Evolutionary conservation across 164 flowering plant genomes (phyloP).

Genomic region (Dillenia turbinata): DNA sequence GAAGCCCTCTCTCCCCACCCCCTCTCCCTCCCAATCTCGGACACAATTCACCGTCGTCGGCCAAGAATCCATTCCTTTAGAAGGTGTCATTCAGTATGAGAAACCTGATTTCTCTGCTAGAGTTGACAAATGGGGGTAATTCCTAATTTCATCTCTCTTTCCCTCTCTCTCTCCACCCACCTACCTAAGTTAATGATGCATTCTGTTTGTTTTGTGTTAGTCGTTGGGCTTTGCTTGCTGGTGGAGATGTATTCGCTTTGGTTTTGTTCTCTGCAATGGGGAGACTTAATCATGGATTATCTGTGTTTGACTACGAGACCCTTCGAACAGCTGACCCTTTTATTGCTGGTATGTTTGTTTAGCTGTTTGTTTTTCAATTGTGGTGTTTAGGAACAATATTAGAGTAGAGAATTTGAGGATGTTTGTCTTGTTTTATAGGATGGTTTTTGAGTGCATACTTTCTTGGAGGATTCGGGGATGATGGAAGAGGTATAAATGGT

Average conservation of each 20-base stretch:
- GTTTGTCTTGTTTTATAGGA: constrained; percentile 36
- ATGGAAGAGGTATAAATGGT: constrained; percentile 85
- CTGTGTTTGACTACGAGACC: constrained; percentile 63
- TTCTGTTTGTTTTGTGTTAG: constrained; percentile 23
- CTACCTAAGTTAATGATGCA: too few relatives aligned
- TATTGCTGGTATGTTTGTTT: constrained; percentile 58
- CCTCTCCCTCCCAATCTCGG: constrained; percentile 4
- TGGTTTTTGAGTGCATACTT: constrained; percentile 92
- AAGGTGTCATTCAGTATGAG: constrained; percentile 92
- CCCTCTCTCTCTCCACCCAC: neutral
- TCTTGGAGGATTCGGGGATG: constrained; percentile 85
- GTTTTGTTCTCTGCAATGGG: constrained; percentile 82
- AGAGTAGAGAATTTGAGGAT: constrained; percentile 1
- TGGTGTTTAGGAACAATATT: neutral
- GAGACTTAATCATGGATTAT: constrained; percentile 81
- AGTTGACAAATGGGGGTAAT: constrained; percentile 74
- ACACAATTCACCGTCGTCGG: constrained; percentile 39
- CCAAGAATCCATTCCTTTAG: constrained; percentile 62
- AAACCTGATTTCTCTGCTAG: constrained; percentile 48
- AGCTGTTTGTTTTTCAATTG: constrained; percentile 1
- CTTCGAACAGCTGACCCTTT: constrained; percentile 86
- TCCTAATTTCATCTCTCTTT: neutral
- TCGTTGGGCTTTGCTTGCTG: constrained; percentile 65
- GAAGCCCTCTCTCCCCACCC: constrained; percentile 10
- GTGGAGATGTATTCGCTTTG: constrained; percentile 82